A percentile compares a stretch with the other conserved stretches of the same genome.
These are phyloP conservation scores for Apium graveolens DNA, from an alignment of 129 eudicot species.

Conservation along the genomic window DNA sequence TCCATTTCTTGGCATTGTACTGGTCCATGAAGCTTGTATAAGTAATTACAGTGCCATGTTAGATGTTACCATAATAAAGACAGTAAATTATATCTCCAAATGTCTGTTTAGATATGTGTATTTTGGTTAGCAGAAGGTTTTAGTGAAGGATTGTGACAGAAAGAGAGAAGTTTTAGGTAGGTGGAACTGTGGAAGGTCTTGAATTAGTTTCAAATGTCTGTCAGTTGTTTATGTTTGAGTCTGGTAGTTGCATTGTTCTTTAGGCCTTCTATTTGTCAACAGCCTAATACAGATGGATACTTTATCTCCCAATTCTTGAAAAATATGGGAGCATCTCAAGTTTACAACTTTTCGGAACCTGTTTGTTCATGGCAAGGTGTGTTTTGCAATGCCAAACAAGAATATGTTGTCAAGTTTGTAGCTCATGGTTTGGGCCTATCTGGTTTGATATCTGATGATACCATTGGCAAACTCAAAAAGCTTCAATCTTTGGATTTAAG, in stretches of 20 bases:
- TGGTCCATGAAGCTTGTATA: constrained; percentile 20
- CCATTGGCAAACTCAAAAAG: constrained; percentile 64
- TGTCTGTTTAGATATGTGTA: background rate
- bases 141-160: constrained; percentile 2
- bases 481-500: constrained; percentile 70
- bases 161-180: constrained; percentile 9
- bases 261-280: constrained; percentile 53
- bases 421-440: constrained; percentile 52
- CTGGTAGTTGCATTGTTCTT: constrained; percentile 40
- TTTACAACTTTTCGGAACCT: constrained; percentile 45
- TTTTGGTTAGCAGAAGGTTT: constrained; percentile 1
- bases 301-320: constrained; percentile 59
- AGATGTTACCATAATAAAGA: constrained; percentile 10
- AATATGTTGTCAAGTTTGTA: constrained; percentile 51
- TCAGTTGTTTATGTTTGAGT: constrained; percentile 35
- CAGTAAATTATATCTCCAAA: constrained; percentile 26
- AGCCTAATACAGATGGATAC: constrained; percentile 72
- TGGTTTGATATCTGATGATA: constrained; percentile 65
- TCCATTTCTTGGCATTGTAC: constrained; percentile 21
- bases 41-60: constrained; percentile 19
- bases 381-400: constrained; percentile 50
- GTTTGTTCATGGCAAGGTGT: constrained; percentile 73
- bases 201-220: constrained; percentile 36
- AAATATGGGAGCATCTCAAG: constrained; percentile 54
- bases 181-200: background rate